Base-by-base conservation (phyloP, 1,284 basidiomycete species). In the Coriolopsis trogii region DNA sequence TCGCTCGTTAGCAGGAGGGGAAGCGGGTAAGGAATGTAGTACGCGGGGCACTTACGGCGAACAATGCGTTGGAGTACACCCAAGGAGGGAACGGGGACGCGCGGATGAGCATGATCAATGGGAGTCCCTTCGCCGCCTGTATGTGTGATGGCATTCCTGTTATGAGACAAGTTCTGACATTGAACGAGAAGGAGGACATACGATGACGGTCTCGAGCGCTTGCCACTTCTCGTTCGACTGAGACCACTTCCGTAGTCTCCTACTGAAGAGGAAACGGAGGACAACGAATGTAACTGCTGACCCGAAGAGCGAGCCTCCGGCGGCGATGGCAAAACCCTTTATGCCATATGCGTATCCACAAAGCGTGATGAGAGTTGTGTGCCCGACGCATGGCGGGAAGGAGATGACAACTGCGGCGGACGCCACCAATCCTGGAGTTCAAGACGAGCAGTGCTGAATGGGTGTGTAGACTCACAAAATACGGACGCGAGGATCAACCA, bases 331-430 rank as follows among this genome's bases (percentile, higher is more conserved):
- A 64, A 90, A 87, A 1, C 88, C 88, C 51, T 80, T 79, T 71
- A 90, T 77, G 44, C 91, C 91, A 62, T 91, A 93, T 0, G 89
- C 86, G 67, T 92, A 93, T 0, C 91, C 91, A 62, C 84, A 88
- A 2, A 93, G 68, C 8, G 85, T 84, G 25, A 77, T 64, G 48
- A 72, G 62, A 0, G 87, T 89, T 0, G 85, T 84, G 65, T 90
- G 87, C 1, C 91, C 90, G 49, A 89, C 77, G 56, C 88, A 69
- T 5, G 91, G 91, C n/a, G 91, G 91, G 61, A 91, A 85, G 4
- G 85, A 91, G 21, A 83, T 76, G 23, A 84, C 58, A 41, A 87
- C 86, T 89, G 52, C 13, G 18, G 12, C 13, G 10, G 1, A 6
- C 31, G 42, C 42, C 55, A 37, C 16, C 28, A 40, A 25, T 37